A percentile compares a stretch with the other conserved stretches of the same genome.
Evolutionary conservation across 257 asterid genomes (phyloP).

Genomic region (Nicotiana otophora): DNA sequence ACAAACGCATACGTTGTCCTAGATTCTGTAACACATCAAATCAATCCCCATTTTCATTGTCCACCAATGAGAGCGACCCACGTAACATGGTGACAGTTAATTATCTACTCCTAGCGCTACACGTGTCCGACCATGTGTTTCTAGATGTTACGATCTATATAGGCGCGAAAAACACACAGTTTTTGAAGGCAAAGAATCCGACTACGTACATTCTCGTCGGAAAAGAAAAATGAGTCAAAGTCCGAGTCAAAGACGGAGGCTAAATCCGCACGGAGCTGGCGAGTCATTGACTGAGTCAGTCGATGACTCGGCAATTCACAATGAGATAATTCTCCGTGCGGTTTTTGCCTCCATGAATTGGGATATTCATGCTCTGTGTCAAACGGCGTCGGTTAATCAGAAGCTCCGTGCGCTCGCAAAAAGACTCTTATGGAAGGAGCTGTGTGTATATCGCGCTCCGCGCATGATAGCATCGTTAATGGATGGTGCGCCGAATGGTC

Average conservation of each 20-base stretch:
- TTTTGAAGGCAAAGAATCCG: not conserved
- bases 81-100: not conserved
- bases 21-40: not conserved
- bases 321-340: conserved; percentile 46
- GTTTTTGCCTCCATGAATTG: conserved; percentile 51
- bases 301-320: conserved; percentile 32
- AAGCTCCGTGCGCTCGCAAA: conserved; percentile 63
- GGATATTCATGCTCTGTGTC: conserved; percentile 58
- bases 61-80: not conserved
- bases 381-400: conserved; percentile 38
- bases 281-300: conserved; percentile 23
- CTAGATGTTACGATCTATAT: not conserved
- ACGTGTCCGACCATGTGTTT: conserved; percentile 4
- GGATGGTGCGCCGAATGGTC: conserved; percentile 27
- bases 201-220: not conserved
- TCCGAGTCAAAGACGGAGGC: conserved; percentile 25
- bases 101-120: not conserved
- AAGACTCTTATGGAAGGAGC: conserved; percentile 66
- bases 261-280: not conserved
- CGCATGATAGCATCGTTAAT: conserved; percentile 39
- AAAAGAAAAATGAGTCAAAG: not conserved
- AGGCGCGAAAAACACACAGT: not conserved
- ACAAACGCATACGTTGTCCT: not conserved
- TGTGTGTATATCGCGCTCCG: conserved; percentile 61
- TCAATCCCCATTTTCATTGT: not conserved